phyloP scores from a whole-genome alignment of 2,329 filamentous ascomycete genomes.

The Pseudonectria buxi region DNA sequence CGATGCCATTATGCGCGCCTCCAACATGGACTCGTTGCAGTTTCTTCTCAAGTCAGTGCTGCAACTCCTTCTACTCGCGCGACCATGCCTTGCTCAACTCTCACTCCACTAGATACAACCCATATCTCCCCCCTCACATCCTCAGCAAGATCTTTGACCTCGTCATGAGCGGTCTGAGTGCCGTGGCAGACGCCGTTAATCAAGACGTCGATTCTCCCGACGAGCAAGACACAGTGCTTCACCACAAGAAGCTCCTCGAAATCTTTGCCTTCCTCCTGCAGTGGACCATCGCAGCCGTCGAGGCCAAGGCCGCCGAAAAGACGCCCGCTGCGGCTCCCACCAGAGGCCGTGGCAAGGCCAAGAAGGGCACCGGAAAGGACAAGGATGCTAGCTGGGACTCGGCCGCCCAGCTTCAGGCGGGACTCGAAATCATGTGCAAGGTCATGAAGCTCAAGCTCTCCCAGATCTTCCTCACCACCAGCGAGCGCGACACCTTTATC shows the following conservation, averaged over 20 bases:
- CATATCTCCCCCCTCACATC: conserved; percentile 70
- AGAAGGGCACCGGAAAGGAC: conserved; percentile 73
- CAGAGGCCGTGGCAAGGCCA: conserved; percentile 67
- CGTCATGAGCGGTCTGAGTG: conserved; percentile 75
- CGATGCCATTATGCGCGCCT: conserved; percentile 72
- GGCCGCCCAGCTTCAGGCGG: conserved; percentile 75
- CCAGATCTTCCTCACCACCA: conserved; percentile 92
- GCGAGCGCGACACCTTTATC: conserved; percentile 92
- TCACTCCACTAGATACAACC: conserved; percentile 68
- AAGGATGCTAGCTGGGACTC: conserved; percentile 87
- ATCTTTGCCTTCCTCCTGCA: conserved; percentile 91
- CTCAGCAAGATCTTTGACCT: conserved; percentile 92
- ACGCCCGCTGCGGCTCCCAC: conserved; percentile 60
- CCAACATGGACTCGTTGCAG: conserved; percentile 85
- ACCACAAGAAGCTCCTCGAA: conserved; percentile 88
- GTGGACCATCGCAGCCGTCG: conserved; percentile 92
- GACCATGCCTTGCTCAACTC: conserved; percentile 41
- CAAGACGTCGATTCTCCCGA: conserved; percentile 79
- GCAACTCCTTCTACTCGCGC: conserved; percentile 34
- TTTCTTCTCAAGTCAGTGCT: conserved; percentile 91
- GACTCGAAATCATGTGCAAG: conserved; percentile 92
- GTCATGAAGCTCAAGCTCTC: conserved; percentile 87
- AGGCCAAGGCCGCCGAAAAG: conserved; percentile 89
- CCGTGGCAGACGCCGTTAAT: conserved; percentile 79
- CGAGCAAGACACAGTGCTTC: conserved; percentile 77